These are phyloP conservation scores for Trichomonascus vanleenenianus DNA, from an alignment of 805 yeast species.

Conservation along the genomic window DNA sequence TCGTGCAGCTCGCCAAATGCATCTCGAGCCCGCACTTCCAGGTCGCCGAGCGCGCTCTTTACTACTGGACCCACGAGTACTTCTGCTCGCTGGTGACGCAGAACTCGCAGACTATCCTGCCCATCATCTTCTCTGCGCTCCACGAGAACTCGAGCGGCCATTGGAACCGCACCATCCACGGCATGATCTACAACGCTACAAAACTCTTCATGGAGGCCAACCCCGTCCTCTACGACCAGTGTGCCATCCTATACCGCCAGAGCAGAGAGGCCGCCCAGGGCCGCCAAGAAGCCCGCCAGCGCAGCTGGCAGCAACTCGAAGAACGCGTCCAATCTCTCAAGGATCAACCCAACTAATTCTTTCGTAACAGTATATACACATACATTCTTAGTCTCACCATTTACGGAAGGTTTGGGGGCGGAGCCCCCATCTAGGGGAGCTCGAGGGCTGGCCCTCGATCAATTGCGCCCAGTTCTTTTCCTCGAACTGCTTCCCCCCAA, in stretches of 20 bases:
- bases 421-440: too few relatives aligned
- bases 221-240: constrained; percentile 84
- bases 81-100: constrained; percentile 86
- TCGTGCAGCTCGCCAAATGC: constrained; percentile 90
- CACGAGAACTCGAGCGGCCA: constrained; percentile 75
- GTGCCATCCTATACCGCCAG: constrained; percentile 80
- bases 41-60: constrained; percentile 89
- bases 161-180: constrained; percentile 92
- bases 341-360: too few relatives aligned
- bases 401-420: too few relatives aligned
- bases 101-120: constrained; percentile 78
- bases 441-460: too few relatives aligned
- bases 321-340: constrained; percentile 34
- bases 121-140: constrained; percentile 82
- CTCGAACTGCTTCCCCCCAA: too few relatives aligned
- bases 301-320: constrained; percentile 56
- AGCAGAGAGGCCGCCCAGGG: constrained; percentile 65
- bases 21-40: constrained; percentile 94
- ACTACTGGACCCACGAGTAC: constrained; percentile 92
- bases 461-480: too few relatives aligned
- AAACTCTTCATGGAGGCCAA: constrained; percentile 90
- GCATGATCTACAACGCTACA: constrained; percentile 83
- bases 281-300: constrained; percentile 45
- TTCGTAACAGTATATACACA: too few relatives aligned
- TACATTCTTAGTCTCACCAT: too few relatives aligned